A percentile compares a stretch with the other conserved stretches of the same genome.
Evolutionary conservation across 2,329 filamentous ascomycete genomes (phyloP).

Genomic region (Teratosphaeriaceae sp.): DNA sequence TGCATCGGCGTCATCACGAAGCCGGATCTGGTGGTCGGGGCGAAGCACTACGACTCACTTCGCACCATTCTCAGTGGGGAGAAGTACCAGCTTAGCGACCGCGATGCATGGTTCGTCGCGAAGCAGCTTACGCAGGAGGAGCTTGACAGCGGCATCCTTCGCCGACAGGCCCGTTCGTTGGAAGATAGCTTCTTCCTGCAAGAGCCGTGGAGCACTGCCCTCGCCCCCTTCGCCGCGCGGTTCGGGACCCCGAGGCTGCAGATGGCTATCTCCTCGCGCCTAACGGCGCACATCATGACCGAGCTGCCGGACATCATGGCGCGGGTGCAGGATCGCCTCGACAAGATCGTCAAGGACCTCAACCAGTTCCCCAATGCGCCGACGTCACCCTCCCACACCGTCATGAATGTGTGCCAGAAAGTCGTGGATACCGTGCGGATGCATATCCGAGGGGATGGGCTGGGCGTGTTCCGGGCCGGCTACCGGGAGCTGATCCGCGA

Average conservation of each 20-base stretch:
- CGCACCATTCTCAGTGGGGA: conserved; percentile 45
- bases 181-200: conserved; percentile 47
- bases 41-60: conserved; percentile 25
- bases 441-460: conserved; percentile 46
- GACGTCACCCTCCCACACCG: conserved; percentile 46
- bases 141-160: conserved; percentile 36
- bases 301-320: conserved; percentile 36
- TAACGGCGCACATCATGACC: conserved; percentile 41
- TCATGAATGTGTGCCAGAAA: conserved; percentile 52
- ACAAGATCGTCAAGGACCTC: conserved; percentile 50
- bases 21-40: conserved; percentile 62
- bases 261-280: conserved; percentile 39
- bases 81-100: conserved; percentile 52
- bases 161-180: conserved; percentile 41
- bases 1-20: conserved; percentile 66
- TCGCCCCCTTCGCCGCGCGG: conserved; percentile 34
- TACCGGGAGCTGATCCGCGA: conserved; percentile 42
- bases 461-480: conserved; percentile 32
- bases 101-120: conserved; percentile 71
- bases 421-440: conserved; percentile 51
- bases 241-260: conserved; percentile 51
- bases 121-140: conserved; percentile 54
- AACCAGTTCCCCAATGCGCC: conserved; percentile 55
- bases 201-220: conserved; percentile 40
- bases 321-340: conserved; percentile 42